These are phyloP conservation scores for Penicillium subrubescens DNA, from an alignment of 495 filamentous ascomycete species.

Conservation along the genomic window DNA sequence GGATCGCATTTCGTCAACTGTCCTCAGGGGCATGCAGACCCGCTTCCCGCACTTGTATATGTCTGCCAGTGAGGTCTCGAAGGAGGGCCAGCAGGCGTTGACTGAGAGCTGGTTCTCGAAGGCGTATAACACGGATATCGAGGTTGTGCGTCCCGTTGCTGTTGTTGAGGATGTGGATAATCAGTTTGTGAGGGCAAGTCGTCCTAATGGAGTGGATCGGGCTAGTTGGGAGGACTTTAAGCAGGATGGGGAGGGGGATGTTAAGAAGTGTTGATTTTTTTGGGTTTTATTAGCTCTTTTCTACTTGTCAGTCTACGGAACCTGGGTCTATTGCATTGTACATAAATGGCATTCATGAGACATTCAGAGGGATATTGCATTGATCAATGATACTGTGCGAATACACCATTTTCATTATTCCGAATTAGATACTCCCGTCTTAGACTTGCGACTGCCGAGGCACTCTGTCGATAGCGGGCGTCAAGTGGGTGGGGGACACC, in stretches of 20 bases:
- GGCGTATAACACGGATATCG: conserved; percentile 43
- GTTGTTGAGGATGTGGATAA: conserved; percentile 44
- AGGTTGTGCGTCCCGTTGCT: conserved; percentile 42
- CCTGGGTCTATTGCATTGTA: conserved; percentile 10
- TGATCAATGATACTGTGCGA: background rate
- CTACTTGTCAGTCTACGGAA: background rate
- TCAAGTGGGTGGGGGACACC: background rate
- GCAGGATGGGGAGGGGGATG: conserved; percentile 28
- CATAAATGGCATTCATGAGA: conserved; percentile 7
- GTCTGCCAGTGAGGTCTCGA: conserved; percentile 14
- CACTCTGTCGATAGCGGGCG: background rate
- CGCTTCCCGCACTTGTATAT: conserved; percentile 45
- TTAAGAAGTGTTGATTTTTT: conserved; percentile 20
- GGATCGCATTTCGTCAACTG: conserved; percentile 68
- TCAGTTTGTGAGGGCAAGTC: conserved; percentile 42
- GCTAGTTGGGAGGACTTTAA: conserved; percentile 42
- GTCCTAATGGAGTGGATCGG: conserved; percentile 43
- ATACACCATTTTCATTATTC: background rate
- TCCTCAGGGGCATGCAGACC: conserved; percentile 61
- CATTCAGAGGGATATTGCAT: background rate
- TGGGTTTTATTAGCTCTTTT: background rate
- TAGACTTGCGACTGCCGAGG: background rate
- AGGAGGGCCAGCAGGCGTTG: conserved; percentile 25
- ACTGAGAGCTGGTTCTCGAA: conserved; percentile 46
- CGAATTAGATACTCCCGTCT: background rate